These are phyloP conservation scores for Zea mays DNA, from an alignment of 176 grass and related monocot species.

Conservation along the genomic window DNA sequence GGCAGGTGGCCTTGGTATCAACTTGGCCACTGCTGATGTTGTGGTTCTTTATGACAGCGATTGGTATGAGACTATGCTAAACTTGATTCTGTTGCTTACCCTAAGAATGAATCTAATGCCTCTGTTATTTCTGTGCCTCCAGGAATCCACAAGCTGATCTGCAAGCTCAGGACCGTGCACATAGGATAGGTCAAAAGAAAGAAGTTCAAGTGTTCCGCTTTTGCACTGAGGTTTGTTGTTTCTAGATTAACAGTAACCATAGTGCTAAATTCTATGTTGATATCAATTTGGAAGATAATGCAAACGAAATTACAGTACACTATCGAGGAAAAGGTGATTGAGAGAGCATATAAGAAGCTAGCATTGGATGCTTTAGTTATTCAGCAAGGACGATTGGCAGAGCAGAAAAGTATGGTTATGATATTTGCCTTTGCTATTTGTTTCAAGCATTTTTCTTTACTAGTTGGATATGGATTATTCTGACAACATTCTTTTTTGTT, in stretches of 20 bases:
- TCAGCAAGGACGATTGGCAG: conserved; percentile 93
- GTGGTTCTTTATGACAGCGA: conserved; percentile 99
- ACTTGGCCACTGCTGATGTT: conserved; percentile 95
- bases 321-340: conserved; percentile 98
- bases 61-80: conserved; percentile 57
- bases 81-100: neutral
- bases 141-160: conserved; percentile 99
- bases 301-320: conserved; percentile 69
- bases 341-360: conserved; percentile 98
- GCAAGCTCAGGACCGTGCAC: conserved; percentile 96
- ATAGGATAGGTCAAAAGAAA: conserved; percentile 99
- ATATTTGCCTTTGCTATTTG: conserved; percentile 12
- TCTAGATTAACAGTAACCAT: conserved; percentile 17
- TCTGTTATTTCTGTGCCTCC: conserved; percentile 26
- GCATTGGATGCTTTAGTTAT: conserved; percentile 98
- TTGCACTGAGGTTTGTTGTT: conserved; percentile 86
- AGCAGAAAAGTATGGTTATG: conserved; percentile 76
- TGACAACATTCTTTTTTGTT: conserved; percentile 39
- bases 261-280: conserved; percentile 7
- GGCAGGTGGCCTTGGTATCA: conserved; percentile 95
- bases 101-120: conserved; percentile 8
- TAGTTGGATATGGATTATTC: conserved; percentile 18
- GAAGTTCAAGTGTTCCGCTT: conserved; percentile 99
- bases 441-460: neutral
- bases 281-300: neutral